These are phyloP conservation scores for Hypseocharis bilobata DNA, from an alignment of 441 rosid genomes.

Conservation along the genomic window DNA sequence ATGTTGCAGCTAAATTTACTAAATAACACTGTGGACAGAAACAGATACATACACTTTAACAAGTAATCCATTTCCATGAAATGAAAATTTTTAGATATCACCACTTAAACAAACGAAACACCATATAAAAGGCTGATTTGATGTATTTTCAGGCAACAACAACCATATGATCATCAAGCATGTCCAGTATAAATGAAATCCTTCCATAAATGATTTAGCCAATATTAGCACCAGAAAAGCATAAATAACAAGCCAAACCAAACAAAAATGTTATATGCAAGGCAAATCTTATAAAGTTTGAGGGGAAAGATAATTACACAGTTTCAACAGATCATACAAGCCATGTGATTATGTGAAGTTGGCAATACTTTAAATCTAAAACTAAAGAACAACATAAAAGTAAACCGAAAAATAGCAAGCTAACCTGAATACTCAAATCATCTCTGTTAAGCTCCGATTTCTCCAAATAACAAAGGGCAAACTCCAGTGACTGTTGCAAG, in stretches of 20 bases:
- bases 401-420: not conserved
- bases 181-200: not conserved
- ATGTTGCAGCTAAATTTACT: constrained; percentile 1
- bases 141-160: too few relatives aligned
- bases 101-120: not conserved
- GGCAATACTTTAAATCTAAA: not conserved
- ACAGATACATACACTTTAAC: not conserved
- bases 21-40: not conserved
- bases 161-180: not conserved
- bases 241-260: not conserved
- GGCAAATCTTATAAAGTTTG: not conserved
- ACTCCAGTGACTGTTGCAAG: constrained; percentile 66
- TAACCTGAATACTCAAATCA: constrained; percentile 65
- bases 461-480: constrained; percentile 76
- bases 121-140: not conserved
- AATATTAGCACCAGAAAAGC: not conserved
- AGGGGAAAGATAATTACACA: not conserved
- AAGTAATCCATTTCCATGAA: not conserved
- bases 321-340: not conserved
- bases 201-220: not conserved
- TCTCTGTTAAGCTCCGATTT: constrained; percentile 41
- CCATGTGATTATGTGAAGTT: not conserved
- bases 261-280: not conserved
- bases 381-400: not conserved
- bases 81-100: not conserved